A percentile compares a stretch with the other conserved stretches of the same genome.
Evolutionary conservation across 2,329 filamentous ascomycete genomes (phyloP).

Genomic region (Parastagonospora avenae): DNA sequence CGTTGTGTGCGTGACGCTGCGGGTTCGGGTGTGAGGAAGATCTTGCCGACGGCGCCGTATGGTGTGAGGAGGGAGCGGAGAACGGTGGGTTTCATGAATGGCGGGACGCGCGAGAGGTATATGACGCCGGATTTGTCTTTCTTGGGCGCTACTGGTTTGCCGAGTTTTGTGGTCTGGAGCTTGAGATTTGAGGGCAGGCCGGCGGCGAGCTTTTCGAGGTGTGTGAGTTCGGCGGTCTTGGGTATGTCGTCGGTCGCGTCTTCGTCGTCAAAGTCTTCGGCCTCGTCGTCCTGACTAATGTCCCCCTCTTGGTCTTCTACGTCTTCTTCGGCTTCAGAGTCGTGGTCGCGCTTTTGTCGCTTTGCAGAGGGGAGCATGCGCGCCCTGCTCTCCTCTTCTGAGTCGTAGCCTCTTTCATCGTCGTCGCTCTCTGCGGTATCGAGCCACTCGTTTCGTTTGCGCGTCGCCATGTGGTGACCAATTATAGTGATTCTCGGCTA

Average conservation of each 20-base stretch:
- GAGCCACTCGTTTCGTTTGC: constrained; percentile 76
- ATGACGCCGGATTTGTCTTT: constrained; percentile 78
- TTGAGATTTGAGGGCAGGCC: constrained; percentile 44
- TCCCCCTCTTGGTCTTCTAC: constrained; percentile 15
- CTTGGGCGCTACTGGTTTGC: constrained; percentile 52
- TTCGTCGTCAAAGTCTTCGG: too few relatives aligned
- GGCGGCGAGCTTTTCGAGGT: constrained; percentile 38
- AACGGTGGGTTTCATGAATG: constrained; percentile 85
- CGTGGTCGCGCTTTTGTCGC: constrained; percentile 63
- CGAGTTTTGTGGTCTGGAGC: constrained; percentile 29
- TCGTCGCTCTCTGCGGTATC: constrained; percentile 54
- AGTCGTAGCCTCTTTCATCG: constrained; percentile 64
- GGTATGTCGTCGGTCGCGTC: constrained; percentile 23
- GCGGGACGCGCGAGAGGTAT: constrained; percentile 82
- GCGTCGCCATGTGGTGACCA: constrained; percentile 57
- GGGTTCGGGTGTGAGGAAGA: constrained; percentile 81
- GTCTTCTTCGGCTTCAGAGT: constrained; percentile 32
- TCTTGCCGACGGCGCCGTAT: constrained; percentile 76
- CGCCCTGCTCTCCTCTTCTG: constrained; percentile 71
- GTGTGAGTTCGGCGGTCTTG: constrained; percentile 36
- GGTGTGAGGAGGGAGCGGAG: constrained; percentile 75
- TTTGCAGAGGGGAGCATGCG: constrained; percentile 62
- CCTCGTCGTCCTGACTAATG: constrained; percentile 29
- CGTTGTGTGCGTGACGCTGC: constrained; percentile 68
- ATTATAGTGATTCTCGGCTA: too few relatives aligned